A percentile compares a stretch with the other conserved stretches of the same genome.
These are phyloP conservation scores for Conringia planisiliqua DNA, from an alignment of 345 rosid genomes.

Conservation along the genomic window DNA sequence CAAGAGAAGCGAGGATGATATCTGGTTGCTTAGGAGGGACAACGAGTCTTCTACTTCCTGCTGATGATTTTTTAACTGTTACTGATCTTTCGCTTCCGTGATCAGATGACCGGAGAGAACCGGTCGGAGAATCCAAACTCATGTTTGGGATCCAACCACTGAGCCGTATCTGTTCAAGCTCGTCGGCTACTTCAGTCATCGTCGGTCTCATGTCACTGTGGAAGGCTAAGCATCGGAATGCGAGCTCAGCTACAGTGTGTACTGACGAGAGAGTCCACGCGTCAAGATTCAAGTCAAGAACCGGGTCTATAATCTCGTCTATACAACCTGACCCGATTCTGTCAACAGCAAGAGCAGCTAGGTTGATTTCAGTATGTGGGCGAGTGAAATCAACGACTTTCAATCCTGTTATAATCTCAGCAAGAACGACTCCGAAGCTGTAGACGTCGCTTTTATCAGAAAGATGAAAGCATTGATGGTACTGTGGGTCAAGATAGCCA, in stretches of 20 bases:
- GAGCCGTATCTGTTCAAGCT: constrained; percentile 68
- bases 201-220: constrained; percentile 91
- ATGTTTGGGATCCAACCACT: constrained; percentile 65
- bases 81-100: constrained; percentile 31
- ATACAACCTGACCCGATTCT: constrained; percentile 82
- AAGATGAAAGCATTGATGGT: constrained; percentile 74
- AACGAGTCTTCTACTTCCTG: constrained; percentile 39
- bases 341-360: constrained; percentile 85
- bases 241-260: constrained; percentile 74
- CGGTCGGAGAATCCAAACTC: constrained; percentile 46
- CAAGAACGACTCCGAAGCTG: constrained; percentile 93
- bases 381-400: constrained; percentile 94
- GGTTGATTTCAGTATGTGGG: constrained; percentile 68
- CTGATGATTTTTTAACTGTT: constrained; percentile 31
- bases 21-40: constrained; percentile 39
- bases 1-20: constrained; percentile 35
- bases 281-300: constrained; percentile 59
- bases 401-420: constrained; percentile 83
- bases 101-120: constrained; percentile 52
- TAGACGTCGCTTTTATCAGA: constrained; percentile 83
- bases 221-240: constrained; percentile 88
- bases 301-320: constrained; percentile 83
- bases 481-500: constrained; percentile 83
- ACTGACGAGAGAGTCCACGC: constrained; percentile 92
- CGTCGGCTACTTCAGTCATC: constrained; percentile 86